phyloP scores from a whole-genome alignment of 1,284 basidiomycete species.

The Melampsora larici-populina region DNA sequence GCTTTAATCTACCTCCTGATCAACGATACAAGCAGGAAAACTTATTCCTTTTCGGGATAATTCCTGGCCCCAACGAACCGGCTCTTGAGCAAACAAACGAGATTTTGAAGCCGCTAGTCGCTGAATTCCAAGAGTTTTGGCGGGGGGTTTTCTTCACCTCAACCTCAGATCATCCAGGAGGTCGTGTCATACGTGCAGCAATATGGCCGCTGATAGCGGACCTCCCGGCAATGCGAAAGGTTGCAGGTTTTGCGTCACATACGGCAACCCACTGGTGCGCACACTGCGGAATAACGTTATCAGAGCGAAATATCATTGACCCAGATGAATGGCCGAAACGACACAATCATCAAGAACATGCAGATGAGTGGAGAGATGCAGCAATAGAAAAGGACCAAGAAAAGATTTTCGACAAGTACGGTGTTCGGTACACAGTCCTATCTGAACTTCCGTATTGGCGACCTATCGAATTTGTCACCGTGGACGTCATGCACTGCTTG shows the following conservation, averaged over 20 bases:
- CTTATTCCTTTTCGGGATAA: too few relatives aligned
- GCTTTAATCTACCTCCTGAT: too few relatives aligned
- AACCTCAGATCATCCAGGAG: background rate
- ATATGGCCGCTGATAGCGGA: constrained; percentile 7
- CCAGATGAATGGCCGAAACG: background rate
- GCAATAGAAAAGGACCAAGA: background rate
- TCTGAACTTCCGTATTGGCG: too few relatives aligned
- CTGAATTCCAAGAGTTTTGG: background rate
- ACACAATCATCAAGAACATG: background rate
- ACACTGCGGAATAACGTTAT: background rate
- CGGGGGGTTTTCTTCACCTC: background rate
- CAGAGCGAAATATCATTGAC: background rate
- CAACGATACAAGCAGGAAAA: constrained; percentile 1
- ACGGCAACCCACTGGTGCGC: background rate
- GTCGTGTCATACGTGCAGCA: background rate
- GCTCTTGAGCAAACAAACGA: background rate
- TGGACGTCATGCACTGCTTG: constrained; percentile 19
- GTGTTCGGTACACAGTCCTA: constrained; percentile 17
- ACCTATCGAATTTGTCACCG: too few relatives aligned
- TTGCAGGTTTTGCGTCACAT: constrained; percentile 24
- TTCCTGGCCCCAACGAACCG: constrained; percentile 22
- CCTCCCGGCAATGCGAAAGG: constrained; percentile 20
- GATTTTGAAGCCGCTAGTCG: background rate
- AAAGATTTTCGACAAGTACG: background rate
- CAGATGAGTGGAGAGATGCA: background rate